Conservation (phyloP, 108 stramenopile genomes). For the Cyclotella atomus region DNA sequence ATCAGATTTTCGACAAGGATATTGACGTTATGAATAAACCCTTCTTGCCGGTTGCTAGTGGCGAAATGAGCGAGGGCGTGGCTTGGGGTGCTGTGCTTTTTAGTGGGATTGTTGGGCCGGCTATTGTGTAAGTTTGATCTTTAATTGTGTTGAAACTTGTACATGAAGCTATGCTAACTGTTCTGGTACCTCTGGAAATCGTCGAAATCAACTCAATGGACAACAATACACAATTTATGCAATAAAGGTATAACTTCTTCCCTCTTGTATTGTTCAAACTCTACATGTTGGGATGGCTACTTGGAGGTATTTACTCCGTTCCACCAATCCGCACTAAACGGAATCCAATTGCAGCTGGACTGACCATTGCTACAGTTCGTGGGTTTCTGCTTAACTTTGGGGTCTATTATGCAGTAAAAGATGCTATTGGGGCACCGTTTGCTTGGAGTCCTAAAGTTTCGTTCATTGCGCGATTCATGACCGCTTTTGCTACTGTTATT, state of each 20-base stretch:
- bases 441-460: slow-evolving; percentile 92
- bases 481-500: slow-evolving; percentile 92
- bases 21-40: slow-evolving; percentile 98
- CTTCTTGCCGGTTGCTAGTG: slow-evolving; percentile 93
- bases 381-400: slow-evolving; percentile 97
- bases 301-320: slow-evolving; percentile 92
- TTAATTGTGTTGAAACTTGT: too few species aligned
- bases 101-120: slow-evolving; percentile 69
- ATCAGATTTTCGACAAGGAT: slow-evolving; percentile 95
- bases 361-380: slow-evolving; percentile 93
- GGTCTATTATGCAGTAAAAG: slow-evolving; percentile 95
- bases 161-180: too few species aligned
- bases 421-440: slow-evolving; percentile 92
- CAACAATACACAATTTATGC: background rate
- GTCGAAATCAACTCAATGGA: too few species aligned
- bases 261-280: slow-evolving; percentile 84
- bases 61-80: slow-evolving; percentile 83
- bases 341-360: slow-evolving; percentile 89
- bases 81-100: slow-evolving; percentile 85
- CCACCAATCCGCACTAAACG: slow-evolving; percentile 93
- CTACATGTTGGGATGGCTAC: slow-evolving; percentile 86
- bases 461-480: slow-evolving; percentile 97
- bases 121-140: slow-evolving; percentile 69
- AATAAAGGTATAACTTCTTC: slow-evolving; percentile 67
- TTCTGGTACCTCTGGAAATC: too few species aligned